phyloP scores from a whole-genome alignment of 495 filamentous ascomycete species.

The Penicillium egyptiacum region DNA sequence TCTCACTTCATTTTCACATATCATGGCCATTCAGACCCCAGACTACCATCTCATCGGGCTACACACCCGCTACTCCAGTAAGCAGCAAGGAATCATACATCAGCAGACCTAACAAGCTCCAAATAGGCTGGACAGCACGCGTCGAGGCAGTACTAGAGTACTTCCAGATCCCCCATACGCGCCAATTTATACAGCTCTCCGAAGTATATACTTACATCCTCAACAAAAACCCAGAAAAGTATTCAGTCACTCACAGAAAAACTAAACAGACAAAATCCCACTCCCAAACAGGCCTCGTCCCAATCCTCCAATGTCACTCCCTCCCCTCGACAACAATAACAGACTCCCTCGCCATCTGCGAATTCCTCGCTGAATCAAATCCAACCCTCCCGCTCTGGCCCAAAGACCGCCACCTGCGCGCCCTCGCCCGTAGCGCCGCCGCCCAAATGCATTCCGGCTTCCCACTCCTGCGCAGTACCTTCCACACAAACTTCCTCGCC shows the following conservation, averaged over 20 bases:
- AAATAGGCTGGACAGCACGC: conserved; percentile 39
- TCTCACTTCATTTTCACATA: not conserved
- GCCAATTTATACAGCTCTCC: conserved; percentile 23
- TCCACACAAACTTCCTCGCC: conserved; percentile 47
- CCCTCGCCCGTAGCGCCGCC: conserved; percentile 49
- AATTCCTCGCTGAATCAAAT: conserved; percentile 51
- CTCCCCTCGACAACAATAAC: conserved; percentile 33
- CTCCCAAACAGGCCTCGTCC: conserved; percentile 37
- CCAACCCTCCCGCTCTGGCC: conserved; percentile 50
- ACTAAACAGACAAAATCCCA: conserved; percentile 25
- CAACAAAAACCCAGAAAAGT: not conserved
- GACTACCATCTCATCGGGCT: conserved; percentile 37
- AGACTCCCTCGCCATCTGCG: conserved; percentile 56
- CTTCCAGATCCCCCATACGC: conserved; percentile 35
- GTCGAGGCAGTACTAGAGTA: conserved; percentile 40
- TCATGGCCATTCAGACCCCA: not conserved
- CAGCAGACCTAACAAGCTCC: conserved; percentile 6
- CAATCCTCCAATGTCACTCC: conserved; percentile 31
- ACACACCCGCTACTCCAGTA: conserved; percentile 40
- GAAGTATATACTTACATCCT: conserved; percentile 19
- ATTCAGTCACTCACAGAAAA: not conserved
- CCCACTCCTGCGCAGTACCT: conserved; percentile 41
- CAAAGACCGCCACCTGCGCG: conserved; percentile 40
- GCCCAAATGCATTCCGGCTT: conserved; percentile 60
- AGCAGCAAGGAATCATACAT: not conserved